Percentiles rank a stretch among this genome's conserved stretches.
Evolutionary conservation across 768 basidiomycete species (phyloP).

Genomic region (Galerina marginata): DNA sequence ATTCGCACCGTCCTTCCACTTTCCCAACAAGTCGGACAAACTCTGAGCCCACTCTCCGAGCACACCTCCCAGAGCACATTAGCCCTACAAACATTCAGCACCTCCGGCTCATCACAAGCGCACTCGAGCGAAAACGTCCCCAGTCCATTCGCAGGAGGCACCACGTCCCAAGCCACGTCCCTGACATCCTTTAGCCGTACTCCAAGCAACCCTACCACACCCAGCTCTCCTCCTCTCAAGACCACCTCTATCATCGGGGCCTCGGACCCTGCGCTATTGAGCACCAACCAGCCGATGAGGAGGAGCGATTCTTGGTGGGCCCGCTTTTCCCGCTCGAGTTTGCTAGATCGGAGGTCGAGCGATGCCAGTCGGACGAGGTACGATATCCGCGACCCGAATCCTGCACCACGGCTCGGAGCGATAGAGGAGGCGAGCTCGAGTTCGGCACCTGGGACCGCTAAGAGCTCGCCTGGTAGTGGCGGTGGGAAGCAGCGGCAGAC

Average conservation of each 20-base stretch:
- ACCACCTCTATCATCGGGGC: slow-evolving; percentile 49
- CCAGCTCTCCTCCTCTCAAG: slow-evolving; percentile 26
- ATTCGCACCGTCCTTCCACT: slow-evolving; percentile 40
- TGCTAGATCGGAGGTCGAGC: slow-evolving; percentile 63
- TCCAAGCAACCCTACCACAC: slow-evolving; percentile 9
- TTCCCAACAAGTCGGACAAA: slow-evolving; percentile 35
- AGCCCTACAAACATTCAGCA: slow-evolving; percentile 29
- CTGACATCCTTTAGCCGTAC: slow-evolving; percentile 28
- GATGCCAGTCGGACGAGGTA: slow-evolving; percentile 39
- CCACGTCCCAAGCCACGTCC: slow-evolving; percentile 33
- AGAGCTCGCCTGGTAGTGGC: slow-evolving; percentile 14
- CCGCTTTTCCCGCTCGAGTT: slow-evolving; percentile 68
- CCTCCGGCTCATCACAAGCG: slow-evolving; percentile 32
- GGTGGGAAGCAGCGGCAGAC: slow-evolving; percentile 1
- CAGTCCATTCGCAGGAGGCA: slow-evolving; percentile 30
- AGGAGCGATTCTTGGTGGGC: slow-evolving; percentile 82
- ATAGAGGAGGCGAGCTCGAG: slow-evolving; percentile 59
- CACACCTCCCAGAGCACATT: slow-evolving; percentile 40
- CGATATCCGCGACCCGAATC: slow-evolving; percentile 83
- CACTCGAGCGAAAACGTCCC: slow-evolving; percentile 31
- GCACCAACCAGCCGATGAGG: slow-evolving; percentile 52
- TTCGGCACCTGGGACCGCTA: slow-evolving; percentile 28
- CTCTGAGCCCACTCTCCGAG: slow-evolving; percentile 46
- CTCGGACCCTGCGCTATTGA: slow-evolving; percentile 31
- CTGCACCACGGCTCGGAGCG: slow-evolving; percentile 66